A percentile compares a stretch with the other conserved stretches of the same genome.
phyloP scores from a whole-genome alignment of 495 filamentous ascomycete genomes.

The Parmelia sp. region DNA sequence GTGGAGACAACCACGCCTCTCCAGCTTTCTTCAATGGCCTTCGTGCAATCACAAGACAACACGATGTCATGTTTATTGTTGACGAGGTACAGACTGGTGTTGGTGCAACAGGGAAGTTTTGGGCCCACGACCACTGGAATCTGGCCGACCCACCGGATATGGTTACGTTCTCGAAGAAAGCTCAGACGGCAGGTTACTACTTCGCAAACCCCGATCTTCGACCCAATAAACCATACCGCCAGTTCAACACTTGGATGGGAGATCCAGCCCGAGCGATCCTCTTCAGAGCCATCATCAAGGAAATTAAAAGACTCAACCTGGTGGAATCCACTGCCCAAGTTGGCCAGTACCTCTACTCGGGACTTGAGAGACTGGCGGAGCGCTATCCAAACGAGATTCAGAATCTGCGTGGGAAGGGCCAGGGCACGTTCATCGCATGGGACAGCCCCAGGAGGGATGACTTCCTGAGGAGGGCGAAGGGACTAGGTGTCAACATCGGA shows the following conservation, averaged over 20 bases:
- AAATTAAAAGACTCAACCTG: constrained; percentile 74
- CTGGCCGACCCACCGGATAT: constrained; percentile 83
- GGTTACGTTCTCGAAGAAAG: constrained; percentile 99
- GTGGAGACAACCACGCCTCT: constrained; percentile 97
- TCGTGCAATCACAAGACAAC: constrained; percentile 76
- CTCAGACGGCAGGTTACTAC: constrained; percentile 96
- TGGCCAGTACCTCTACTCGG: constrained; percentile 74
- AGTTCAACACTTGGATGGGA: constrained; percentile 99
- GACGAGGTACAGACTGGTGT: constrained; percentile 98
- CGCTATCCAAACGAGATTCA: constrained; percentile 77
- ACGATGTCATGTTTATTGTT: constrained; percentile 87
- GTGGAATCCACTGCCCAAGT: constrained; percentile 74
- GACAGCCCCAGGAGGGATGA: constrained; percentile 81
- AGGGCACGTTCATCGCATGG: constrained; percentile 96
- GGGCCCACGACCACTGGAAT: constrained; percentile 98
- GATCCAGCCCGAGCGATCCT: constrained; percentile 85
- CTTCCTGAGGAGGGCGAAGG: constrained; percentile 76
- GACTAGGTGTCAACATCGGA: constrained; percentile 85
- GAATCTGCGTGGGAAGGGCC: constrained; percentile 88
- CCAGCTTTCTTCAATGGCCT: constrained; percentile 87
- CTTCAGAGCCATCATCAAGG: constrained; percentile 85
- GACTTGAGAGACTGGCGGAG: constrained; percentile 61
- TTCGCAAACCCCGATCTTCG: constrained; percentile 78
- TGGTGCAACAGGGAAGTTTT: constrained; percentile 93
- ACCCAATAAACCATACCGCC: constrained; percentile 98